Evolutionary conservation across 129 eudicot genomes (phyloP).

Genomic region (Lactuca sativa): DNA sequence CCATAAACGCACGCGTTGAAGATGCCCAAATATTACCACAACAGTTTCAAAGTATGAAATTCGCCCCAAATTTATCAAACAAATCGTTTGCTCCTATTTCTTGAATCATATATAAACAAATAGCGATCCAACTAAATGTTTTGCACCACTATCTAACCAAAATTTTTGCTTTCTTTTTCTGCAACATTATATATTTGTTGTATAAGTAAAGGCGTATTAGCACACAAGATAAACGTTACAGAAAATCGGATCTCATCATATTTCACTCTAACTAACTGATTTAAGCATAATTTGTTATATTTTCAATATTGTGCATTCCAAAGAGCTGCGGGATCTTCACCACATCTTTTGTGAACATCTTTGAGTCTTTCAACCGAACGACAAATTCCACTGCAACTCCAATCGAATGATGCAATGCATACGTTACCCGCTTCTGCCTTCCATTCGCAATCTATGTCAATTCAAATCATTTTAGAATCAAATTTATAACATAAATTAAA

Average conservation of each 20-base stretch:
- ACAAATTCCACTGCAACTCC: conserved; percentile 89
- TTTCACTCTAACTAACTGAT: not conserved
- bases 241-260: conserved; percentile 22
- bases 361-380: conserved; percentile 68
- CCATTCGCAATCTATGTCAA: conserved; percentile 63
- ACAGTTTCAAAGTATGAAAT: too few relatives aligned
- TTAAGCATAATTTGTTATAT: not conserved
- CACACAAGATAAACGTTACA: conserved; percentile 6
- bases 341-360: conserved; percentile 70
- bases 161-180: not conserved
- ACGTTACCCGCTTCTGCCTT: conserved; percentile 83
- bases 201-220: conserved; percentile 13
- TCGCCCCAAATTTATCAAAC: not conserved
- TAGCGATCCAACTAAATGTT: conserved; percentile 11
- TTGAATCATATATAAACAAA: not conserved
- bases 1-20: too few relatives aligned
- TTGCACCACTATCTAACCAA: conserved; percentile 10
- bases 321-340: conserved; percentile 72
- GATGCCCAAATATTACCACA: too few relatives aligned
- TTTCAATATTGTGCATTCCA: conserved; percentile 53
- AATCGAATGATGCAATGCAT: conserved; percentile 77
- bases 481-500: not conserved
- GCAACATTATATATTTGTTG: not conserved
- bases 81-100: not conserved
- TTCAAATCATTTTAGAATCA: not conserved